Evolutionary conservation across 495 filamentous ascomycete species (phyloP).

Genomic region (Neurospora sp.): DNA sequence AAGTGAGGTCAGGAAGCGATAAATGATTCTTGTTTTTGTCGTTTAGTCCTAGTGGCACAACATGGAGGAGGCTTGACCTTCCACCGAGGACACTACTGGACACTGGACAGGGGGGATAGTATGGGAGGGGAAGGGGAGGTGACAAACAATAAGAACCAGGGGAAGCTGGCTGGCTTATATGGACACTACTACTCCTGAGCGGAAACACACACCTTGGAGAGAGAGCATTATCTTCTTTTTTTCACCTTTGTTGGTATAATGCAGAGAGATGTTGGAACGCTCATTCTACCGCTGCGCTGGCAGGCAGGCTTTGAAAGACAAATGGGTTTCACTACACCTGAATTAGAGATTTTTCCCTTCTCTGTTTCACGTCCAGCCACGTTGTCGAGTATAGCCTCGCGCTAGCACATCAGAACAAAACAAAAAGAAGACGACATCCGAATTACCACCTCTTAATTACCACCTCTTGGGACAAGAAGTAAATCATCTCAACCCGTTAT

Average conservation of each 20-base stretch:
- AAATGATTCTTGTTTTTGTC: constrained; percentile 8
- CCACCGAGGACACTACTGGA: not conserved
- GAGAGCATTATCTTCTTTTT: not conserved
- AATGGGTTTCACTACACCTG: not conserved
- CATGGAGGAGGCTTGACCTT: not conserved
- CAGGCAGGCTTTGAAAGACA: not conserved
- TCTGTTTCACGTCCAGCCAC: not conserved
- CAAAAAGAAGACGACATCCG: not conserved
- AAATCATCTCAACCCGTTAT: too few species aligned
- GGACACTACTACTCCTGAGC: not conserved
- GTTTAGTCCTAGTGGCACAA: not conserved
- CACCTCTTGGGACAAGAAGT: too few species aligned
- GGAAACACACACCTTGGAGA: not conserved
- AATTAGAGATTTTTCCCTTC: not conserved
- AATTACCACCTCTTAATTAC: too few species aligned
- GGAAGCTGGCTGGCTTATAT: not conserved
- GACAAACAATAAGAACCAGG: not conserved
- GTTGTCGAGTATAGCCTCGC: not conserved
- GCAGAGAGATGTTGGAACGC: not conserved
- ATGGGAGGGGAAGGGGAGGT: not conserved
- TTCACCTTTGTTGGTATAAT: not conserved
- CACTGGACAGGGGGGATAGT: not conserved
- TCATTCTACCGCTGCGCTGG: not conserved
- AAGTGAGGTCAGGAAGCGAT: constrained; percentile 78
- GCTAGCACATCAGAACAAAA: not conserved